Base-by-base conservation (phyloP, 805 yeast species). In the Naumovozyma dairenensis region DNA sequence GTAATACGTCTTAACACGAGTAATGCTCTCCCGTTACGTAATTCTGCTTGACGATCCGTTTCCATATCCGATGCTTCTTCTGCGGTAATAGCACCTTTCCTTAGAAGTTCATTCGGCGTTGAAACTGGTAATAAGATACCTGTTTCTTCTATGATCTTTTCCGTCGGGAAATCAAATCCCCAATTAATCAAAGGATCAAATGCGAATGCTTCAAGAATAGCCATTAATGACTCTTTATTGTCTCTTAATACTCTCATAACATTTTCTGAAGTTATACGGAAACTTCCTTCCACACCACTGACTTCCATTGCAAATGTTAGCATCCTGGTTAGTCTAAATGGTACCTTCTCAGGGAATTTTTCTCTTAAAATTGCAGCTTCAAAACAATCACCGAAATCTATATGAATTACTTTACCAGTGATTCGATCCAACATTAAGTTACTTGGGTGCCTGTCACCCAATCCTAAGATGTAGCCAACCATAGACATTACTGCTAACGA, bases 261-360 rank as follows among this genome's bases (percentile, higher is more conserved):
- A 58, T 89, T 86, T 52, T 89, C 97, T 60, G 96, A 83, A 0
- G 97, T 87, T 28, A 89, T 87, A 47, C 96, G 70, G 69, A 83
- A 89, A 21, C 94, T 82, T 3, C 98, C 98, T 59, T 92, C 97
- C 40, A 92, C 86, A 6, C 97, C 97, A 60, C 95, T 82, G 3
- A 92, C 97, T 56, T 92, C 98, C 96, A 92, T 89, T 1, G 97
- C 98, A 57, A 86, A 86, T 21, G 93, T 86, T 43, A 92, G 68
- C 98, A 89, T 89, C 57, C 97, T 68, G 0, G 98, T 89, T 39
- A 89, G 69, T 57, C 98, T 71, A 65, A 89, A 89, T 7, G 98
- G 98, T 19, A 89, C 97, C 57, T 89, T 89, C 51, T 89, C 98
- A 0, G 98, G 98, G 58, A 82, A 92, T 55, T 89, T 92, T 46